Percentiles rank a stretch among this genome's conserved stretches.
Evolutionary conservation across 2,329 filamentous ascomycete species (phyloP).

Genomic region (Cryphonectria nitschkei): DNA sequence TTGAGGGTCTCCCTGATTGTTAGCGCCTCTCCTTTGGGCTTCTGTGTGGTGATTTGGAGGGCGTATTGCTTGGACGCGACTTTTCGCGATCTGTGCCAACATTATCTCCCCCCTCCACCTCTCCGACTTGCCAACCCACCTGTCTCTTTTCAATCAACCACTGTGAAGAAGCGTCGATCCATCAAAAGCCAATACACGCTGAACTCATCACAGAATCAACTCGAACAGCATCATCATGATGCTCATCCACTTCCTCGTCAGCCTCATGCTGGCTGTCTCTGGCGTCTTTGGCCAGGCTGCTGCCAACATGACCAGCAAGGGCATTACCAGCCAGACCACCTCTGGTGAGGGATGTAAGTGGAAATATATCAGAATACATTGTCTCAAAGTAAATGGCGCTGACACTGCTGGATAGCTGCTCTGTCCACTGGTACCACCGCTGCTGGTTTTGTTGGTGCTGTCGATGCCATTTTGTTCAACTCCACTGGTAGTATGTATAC

Average conservation of each 20-base stretch:
- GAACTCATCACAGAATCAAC: background rate
- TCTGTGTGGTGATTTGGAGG: background rate
- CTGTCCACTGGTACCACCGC: background rate
- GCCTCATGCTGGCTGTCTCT: constrained; percentile 2
- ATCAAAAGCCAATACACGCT: background rate
- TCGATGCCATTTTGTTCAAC: background rate
- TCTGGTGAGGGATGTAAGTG: background rate
- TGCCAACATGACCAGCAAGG: background rate
- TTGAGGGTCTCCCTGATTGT: no score
- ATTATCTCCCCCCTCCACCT: background rate
- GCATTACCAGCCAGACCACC: background rate
- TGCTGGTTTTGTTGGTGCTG: background rate
- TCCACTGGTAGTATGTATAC: background rate
- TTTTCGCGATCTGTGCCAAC: background rate
- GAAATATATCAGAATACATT: background rate
- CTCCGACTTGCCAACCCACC: background rate
- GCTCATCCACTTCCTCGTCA: background rate
- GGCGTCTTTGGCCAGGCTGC: background rate
- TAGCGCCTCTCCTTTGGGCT: background rate
- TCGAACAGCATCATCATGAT: background rate
- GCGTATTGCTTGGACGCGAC: background rate
- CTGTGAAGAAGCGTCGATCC: background rate
- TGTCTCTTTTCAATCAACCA: background rate
- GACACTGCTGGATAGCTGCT: background rate
- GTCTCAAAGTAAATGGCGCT: background rate